Evolutionary conservation across 352 stramenopile genomes (phyloP).

Genomic region (Phytophthora pluvialis): DNA sequence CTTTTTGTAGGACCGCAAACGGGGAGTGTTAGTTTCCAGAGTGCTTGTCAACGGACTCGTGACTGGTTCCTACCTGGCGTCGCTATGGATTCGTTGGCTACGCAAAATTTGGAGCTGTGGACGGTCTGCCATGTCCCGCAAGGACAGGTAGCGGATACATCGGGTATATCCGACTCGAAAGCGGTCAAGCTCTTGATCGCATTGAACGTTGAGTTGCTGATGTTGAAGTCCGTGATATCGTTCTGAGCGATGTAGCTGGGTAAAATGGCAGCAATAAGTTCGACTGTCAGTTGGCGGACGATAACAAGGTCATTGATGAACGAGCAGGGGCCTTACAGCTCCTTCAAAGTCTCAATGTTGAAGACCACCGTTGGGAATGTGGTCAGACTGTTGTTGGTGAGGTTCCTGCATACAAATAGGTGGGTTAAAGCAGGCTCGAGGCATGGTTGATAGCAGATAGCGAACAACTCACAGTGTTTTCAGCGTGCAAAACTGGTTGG

Average conservation of each 20-base stretch:
- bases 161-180: conserved; percentile 37
- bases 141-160: conserved; percentile 21
- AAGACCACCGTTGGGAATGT: conserved; percentile 40
- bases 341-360: conserved; percentile 37
- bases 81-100: conserved; percentile 17
- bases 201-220: conserved; percentile 38
- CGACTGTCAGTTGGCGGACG: too few species aligned
- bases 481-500: conserved; percentile 33
- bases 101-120: conserved; percentile 40
- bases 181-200: conserved; percentile 30
- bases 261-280: background rate
- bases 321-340: conserved; percentile 24
- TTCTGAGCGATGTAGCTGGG: conserved; percentile 41
- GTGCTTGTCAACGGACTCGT: background rate
- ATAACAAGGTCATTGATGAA: background rate
- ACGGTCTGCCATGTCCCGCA: conserved; percentile 39
- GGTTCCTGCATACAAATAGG: conserved; percentile 25
- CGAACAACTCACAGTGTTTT: conserved; percentile 34
- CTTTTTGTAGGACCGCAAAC: background rate
- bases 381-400: conserved; percentile 43
- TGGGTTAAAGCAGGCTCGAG: too few species aligned
- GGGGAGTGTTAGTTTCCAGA: conserved; percentile 2
- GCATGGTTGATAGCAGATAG: background rate
- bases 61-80: conserved; percentile 7
- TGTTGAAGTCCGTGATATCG: conserved; percentile 47